These are phyloP conservation scores for Adansonia gregorii DNA, from an alignment of 441 rosid genomes.

Conservation along the genomic window DNA sequence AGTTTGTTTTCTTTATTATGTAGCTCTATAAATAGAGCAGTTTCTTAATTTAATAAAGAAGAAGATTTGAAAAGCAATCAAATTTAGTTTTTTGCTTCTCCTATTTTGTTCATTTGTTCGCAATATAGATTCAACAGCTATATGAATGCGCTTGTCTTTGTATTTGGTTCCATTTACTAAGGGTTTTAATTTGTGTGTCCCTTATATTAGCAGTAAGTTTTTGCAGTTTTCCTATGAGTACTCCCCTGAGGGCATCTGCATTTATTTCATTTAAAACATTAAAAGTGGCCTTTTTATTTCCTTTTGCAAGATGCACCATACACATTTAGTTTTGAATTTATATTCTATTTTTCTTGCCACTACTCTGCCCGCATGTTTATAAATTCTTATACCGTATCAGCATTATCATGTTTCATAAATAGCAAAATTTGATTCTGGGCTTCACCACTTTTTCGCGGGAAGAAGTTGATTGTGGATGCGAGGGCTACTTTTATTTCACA, in stretches of 20 bases:
- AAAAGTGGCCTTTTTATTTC: background rate
- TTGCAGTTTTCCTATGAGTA: background rate
- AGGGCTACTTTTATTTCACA: conserved; percentile 50
- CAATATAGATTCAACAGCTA: too few species aligned
- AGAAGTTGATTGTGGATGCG: conserved; percentile 67
- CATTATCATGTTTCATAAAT: background rate
- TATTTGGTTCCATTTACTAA: background rate
- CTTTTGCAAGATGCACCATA: background rate
- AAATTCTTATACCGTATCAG: background rate
- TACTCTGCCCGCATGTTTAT: background rate
- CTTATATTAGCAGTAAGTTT: background rate
- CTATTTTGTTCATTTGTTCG: too few species aligned
- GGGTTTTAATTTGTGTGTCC: background rate
- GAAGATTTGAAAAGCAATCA: too few species aligned
- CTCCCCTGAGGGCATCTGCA: background rate
- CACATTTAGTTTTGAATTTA: background rate
- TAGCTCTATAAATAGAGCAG: too few species aligned
- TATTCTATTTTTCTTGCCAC: background rate
- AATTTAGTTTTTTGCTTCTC: too few species aligned
- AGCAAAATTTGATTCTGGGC: background rate
- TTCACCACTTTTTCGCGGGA: conserved; percentile 49
- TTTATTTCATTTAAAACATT: background rate
- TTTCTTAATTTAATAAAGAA: too few species aligned
- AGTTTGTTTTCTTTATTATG: too few species aligned
- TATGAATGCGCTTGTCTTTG: background rate